Base-by-base conservation (phyloP, 2,329 filamentous ascomycete species). In the Amesomyces nigricolor region DNA sequence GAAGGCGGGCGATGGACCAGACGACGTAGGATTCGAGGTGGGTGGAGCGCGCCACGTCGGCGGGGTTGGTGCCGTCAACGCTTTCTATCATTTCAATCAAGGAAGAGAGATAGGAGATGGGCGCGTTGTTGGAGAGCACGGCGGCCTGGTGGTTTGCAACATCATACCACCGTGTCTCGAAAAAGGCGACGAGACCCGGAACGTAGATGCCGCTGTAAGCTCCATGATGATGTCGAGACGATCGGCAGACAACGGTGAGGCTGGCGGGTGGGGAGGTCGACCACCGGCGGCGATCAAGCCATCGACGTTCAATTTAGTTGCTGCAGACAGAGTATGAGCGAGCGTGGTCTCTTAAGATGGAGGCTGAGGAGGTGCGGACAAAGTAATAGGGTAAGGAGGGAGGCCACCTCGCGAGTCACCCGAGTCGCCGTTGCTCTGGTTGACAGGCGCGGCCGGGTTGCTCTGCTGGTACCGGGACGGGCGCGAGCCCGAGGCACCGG, bases 191-290 rank as follows among this genome's bases (percentile, higher is more conserved):
- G 26, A 77, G 72, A 7, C 71, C 72, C 0, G 73, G 71, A 48
- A 75, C 70, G 51, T 94, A 95, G 61, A 90, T 85, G 61, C 86
- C 85, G 63, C 82, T 80, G 70, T 88, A 95, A 92, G 70, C 58
- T 80, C 80, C 60, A 83, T 84, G 56, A 90, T 83, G 66, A 90
- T 85, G 63, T 85, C 81, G 48, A 88, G 65, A 19, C 70, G 72
- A 35, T 77, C 75, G 56, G 79, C 70, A 67, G 75, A 70, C 65
- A 74, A 76, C 56, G 80, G 77, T 29, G 80, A 76, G 61, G 72
- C 69, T 57, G 81, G 75, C 19, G 78, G 75, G 3, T 82, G 79
- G 43, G 82, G 78, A 49, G 82, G 71, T 51, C 81, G 78, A 63
- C 83, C 82, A 58, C 87, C 77, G 62, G 77, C 68, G 58, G 73